Conservation (phyloP, 2,329 filamentous ascomycete genomes). For the Xylaria sp. region DNA sequence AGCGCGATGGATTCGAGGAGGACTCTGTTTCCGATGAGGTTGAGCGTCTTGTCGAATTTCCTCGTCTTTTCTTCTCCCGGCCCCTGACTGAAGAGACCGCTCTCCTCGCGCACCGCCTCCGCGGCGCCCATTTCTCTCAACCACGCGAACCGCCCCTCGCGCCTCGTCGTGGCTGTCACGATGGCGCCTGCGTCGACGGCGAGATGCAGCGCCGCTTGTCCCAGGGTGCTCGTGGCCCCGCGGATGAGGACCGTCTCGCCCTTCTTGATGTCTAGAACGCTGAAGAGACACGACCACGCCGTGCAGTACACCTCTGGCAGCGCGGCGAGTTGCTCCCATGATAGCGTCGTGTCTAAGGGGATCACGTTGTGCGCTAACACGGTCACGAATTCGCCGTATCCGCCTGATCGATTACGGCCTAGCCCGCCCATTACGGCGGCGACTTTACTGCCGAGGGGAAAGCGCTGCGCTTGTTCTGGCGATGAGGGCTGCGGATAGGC, state of each 20-base stretch:
- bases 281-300: slow-evolving; percentile 55
- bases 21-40: slow-evolving; percentile 54
- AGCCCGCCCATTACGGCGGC: slow-evolving; percentile 57
- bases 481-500: slow-evolving; percentile 22
- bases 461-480: slow-evolving; percentile 48
- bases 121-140: slow-evolving; percentile 30
- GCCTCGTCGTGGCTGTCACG: slow-evolving; percentile 55
- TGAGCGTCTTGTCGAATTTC: slow-evolving; percentile 54
- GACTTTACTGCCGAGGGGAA: slow-evolving; percentile 51
- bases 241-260: slow-evolving; percentile 54
- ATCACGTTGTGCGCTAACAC: slow-evolving; percentile 52
- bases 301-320: slow-evolving; percentile 55
- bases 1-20: slow-evolving; percentile 54
- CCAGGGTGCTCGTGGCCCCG: slow-evolving; percentile 55
- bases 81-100: slow-evolving; percentile 10
- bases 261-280: slow-evolving; percentile 49
- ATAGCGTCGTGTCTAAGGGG: slow-evolving; percentile 43
- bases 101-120: slow-evolving; percentile 28
- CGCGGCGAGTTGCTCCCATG: slow-evolving; percentile 55
- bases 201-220: slow-evolving; percentile 52
- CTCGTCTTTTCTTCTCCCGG: not conserved
- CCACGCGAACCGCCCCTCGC: slow-evolving; percentile 42
- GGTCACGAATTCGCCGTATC: slow-evolving; percentile 54
- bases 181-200: slow-evolving; percentile 49
- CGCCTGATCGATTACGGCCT: slow-evolving; percentile 53